Percentiles rank a stretch among this genome's conserved stretches.
Conservation (phyloP, 1,284 basidiomycete species). For the Xanthoconium separans region DNA sequence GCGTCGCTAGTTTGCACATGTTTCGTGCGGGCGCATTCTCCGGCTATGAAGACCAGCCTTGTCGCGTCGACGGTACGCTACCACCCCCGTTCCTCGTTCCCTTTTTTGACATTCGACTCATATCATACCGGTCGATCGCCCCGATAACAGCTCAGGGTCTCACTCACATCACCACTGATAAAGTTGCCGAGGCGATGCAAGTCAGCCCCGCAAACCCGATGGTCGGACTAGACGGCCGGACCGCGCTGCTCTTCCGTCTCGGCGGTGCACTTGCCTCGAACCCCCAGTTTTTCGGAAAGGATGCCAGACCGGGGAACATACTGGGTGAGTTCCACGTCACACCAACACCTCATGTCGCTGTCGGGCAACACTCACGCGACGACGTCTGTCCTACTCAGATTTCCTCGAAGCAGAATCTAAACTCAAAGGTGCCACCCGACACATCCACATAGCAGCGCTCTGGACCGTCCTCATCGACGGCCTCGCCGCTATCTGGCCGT, state of each 20-base stretch:
- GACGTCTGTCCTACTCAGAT: constrained; percentile 47
- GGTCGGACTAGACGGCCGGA: constrained; percentile 87
- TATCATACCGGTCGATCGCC: constrained; percentile 5
- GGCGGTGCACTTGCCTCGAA: constrained; percentile 65
- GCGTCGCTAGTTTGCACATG: constrained; percentile 87
- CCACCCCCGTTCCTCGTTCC: constrained; percentile 1
- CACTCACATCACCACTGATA: constrained; percentile 59
- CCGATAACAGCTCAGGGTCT: constrained; percentile 64
- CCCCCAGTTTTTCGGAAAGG: constrained; percentile 67
- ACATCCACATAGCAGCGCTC: constrained; percentile 65
- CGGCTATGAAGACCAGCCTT: constrained; percentile 58
- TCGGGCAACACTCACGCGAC: background rate
- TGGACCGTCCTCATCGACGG: constrained; percentile 86
- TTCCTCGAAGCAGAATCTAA: constrained; percentile 64
- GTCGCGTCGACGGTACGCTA: constrained; percentile 72
- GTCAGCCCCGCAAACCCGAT: constrained; percentile 80
- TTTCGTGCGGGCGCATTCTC: constrained; percentile 84
- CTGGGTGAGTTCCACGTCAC: background rate
- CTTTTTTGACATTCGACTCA: background rate
- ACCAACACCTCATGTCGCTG: no score
- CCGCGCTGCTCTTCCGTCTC: constrained; percentile 73
- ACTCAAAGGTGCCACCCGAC: constrained; percentile 37
- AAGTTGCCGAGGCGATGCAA: constrained; percentile 76
- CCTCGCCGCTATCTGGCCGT: constrained; percentile 87
- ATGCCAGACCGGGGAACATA: constrained; percentile 79